Evolutionary conservation across 371 early-diverging fungal species (phyloP).

Genomic region (Syncephalis plumigaleata): DNA sequence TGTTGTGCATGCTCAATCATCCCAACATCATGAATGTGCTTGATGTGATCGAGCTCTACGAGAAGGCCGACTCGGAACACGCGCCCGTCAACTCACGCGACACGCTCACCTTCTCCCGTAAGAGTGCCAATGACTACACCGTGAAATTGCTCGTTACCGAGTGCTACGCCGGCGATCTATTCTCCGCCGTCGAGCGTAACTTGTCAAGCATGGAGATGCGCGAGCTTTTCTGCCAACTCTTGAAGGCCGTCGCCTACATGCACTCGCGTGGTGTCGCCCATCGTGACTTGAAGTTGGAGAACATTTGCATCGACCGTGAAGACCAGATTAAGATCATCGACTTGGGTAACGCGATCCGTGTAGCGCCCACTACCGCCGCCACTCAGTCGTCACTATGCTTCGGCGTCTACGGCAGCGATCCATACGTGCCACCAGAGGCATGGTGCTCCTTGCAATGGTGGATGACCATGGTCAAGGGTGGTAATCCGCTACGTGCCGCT

Average conservation of each 20-base stretch:
- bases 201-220: constrained; percentile 30
- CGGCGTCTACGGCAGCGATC: constrained; percentile 27
- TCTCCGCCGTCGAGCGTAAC: constrained; percentile 29
- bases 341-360: constrained; percentile 37
- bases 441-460: constrained; percentile 6
- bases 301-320: constrained; percentile 47
- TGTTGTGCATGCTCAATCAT: too few species aligned
- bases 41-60: too few species aligned
- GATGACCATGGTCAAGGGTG: constrained; percentile 1
- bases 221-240: constrained; percentile 42
- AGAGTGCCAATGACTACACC: too few species aligned
- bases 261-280: constrained; percentile 71
- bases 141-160: too few species aligned
- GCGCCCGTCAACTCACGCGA: too few species aligned
- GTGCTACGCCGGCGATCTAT: too few species aligned
- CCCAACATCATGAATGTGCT: too few species aligned
- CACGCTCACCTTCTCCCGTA: too few species aligned
- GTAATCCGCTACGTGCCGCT: neutral
- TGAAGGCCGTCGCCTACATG: constrained; percentile 54
- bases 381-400: neutral
- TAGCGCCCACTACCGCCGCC: neutral
- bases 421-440: constrained; percentile 34
- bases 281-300: constrained; percentile 65
- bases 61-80: too few species aligned
- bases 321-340: constrained; percentile 81